Base-by-base conservation (phyloP, 805 yeast genomes). In the Saturnispora halmiae region DNA sequence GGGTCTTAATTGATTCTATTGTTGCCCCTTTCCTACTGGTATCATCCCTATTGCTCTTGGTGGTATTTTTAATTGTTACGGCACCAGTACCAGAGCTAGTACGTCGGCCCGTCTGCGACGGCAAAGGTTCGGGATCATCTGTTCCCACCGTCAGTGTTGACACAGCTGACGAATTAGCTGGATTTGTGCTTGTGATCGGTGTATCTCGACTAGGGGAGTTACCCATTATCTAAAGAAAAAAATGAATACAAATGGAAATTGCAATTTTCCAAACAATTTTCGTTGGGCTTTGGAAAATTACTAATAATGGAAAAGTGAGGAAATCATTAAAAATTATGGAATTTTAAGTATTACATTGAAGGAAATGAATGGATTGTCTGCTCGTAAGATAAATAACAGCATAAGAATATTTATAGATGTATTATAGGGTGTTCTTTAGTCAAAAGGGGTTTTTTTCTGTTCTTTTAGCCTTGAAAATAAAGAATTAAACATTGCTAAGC, bases 41-140 rank as follows among this genome's bases (percentile, higher is more conserved):
- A 20, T 20, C 32, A 10, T 20, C 25, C 15, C 26, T 28, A 31
- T 28, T 42, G 38, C 41, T 40, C 44, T 36, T 40, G 33, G 29
- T 34, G 37, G 33, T 42, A 37, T 30, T 45, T 48, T 32, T 44
- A 43, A 36, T 34, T 30, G 38, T 29, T 22, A 38, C 44, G 24
- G 41, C 36, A 35, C 45, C 38, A 35, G 37, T 33, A 30, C 31
- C 26, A 15, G 44, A 40, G 33, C 34, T 32, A 33, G 30, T 32
- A 34, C 31, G 38, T 19, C 36, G 41, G 24, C 37, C 31, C 21
- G 45, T 50, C 50, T 53, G 59, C 55, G 52, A 50, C 45, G 50
- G 60, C 57, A 59, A 54, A 51, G 60, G 61, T 52, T 55, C 64
- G 34, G 60, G 59, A 31, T 55, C 60, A 35, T 61, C 66, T 34